phyloP scores from a whole-genome alignment of 2,329 filamentous ascomycete species.

The Diaporthe capsici region DNA sequence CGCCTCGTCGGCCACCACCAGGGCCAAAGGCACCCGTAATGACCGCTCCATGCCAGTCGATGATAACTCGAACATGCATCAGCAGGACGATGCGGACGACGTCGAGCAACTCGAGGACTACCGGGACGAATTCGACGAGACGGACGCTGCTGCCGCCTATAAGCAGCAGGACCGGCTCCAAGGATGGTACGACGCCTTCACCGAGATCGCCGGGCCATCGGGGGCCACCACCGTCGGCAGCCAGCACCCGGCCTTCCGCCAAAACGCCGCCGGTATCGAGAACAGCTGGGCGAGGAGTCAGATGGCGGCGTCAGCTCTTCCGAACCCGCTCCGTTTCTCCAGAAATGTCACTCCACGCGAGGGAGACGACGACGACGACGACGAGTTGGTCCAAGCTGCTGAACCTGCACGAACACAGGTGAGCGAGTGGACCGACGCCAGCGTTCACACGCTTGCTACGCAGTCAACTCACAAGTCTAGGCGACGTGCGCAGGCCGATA shows the following conservation, averaged over 20 bases:
- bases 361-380: constrained; percentile 33
- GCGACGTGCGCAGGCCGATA: not conserved
- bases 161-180: constrained; percentile 32
- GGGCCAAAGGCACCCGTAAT: not conserved
- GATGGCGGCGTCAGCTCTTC: constrained; percentile 32
- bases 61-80: constrained; percentile 1
- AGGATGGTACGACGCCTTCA: constrained; percentile 38
- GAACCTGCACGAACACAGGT: not conserved
- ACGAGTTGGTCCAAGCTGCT: not conserved
- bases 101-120: constrained; percentile 30
- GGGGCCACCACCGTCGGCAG: constrained; percentile 2
- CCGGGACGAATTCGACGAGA: constrained; percentile 34
- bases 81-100: constrained; percentile 19
- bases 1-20: not conserved
- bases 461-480: constrained; percentile 6
- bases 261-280: constrained; percentile 16
- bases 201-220: constrained; percentile 24
- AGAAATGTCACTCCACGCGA: not conserved
- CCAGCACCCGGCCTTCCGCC: constrained; percentile 35
- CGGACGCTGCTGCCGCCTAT: constrained; percentile 5
- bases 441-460: constrained; percentile 21
- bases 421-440: constrained; percentile 28
- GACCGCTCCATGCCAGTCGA: constrained; percentile 13
- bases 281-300: constrained; percentile 8
- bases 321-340: constrained; percentile 26